Percentiles rank a stretch among this genome's conserved stretches.
Evolutionary conservation across 305 asterid genomes (phyloP).

Genomic region (Solanum hybrid): DNA sequence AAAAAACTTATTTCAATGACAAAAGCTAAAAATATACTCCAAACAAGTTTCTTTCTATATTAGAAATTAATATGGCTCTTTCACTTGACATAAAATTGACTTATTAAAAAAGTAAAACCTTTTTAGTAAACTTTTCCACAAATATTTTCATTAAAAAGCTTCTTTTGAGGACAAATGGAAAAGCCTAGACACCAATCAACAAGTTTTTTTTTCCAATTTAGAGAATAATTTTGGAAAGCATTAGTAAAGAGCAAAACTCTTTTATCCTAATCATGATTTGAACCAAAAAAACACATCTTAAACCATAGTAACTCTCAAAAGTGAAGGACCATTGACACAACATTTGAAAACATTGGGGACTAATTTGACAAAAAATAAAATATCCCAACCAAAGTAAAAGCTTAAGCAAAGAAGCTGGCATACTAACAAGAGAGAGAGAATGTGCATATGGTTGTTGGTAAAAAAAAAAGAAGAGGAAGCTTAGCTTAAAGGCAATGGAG

Average conservation of each 20-base stretch:
- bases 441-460: conserved; percentile 32
- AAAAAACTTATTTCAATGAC: background rate
- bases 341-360: background rate
- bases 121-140: background rate
- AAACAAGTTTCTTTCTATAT: background rate
- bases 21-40: background rate
- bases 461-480: conserved; percentile 51
- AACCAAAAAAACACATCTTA: background rate
- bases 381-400: background rate
- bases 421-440: background rate
- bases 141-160: background rate
- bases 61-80: background rate
- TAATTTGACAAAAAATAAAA: background rate
- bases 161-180: background rate
- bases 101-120: background rate
- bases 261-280: background rate
- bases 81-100: background rate
- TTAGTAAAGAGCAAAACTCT: background rate
- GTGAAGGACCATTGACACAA: background rate
- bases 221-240: background rate
- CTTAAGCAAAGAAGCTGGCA: conserved; percentile 9
- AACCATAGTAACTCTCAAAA: background rate
- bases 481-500: conserved; percentile 95
- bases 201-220: background rate
- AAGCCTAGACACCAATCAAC: background rate